phyloP scores from a whole-genome alignment of 306 rosid species.

The Lathyrus aphaca region DNA sequence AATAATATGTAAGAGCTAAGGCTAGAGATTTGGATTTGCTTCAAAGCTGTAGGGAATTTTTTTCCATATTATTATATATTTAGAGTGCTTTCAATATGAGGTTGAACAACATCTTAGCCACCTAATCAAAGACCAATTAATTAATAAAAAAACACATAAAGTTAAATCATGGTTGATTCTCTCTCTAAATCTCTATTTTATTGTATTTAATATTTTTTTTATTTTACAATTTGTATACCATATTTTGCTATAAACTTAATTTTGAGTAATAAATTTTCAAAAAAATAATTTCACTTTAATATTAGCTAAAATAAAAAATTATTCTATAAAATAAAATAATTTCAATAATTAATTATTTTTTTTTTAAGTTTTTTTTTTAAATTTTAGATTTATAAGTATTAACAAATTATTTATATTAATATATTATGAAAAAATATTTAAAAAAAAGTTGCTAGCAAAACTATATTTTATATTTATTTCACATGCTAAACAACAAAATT shows the following conservation, averaged over 20 bases:
- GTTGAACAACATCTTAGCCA: neutral
- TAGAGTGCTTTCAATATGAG: neutral
- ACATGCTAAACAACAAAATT: neutral
- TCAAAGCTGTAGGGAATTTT: slow-evolving; percentile 1
- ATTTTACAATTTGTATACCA: too few relatives aligned
- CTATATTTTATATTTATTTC: neutral
- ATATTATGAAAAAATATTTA: too few relatives aligned
- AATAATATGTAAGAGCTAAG: slow-evolving; percentile 11
- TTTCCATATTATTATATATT: slow-evolving; percentile 22
- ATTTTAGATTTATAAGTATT: too few relatives aligned
- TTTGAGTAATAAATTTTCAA: too few relatives aligned
- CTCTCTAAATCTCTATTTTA: too few relatives aligned
- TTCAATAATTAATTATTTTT: too few relatives aligned
- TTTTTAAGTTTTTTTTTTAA: too few relatives aligned
- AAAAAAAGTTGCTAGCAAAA: too few relatives aligned
- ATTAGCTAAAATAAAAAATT: neutral
- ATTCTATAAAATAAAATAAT: neutral
- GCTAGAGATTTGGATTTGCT: slow-evolving; percentile 25
- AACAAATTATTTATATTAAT: too few relatives aligned
- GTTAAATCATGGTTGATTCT: too few relatives aligned
- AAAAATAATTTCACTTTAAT: neutral
- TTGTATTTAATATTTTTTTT: too few relatives aligned
- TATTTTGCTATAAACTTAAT: too few relatives aligned
- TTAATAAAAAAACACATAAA: neutral
- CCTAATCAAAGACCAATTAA: neutral